Conservation (phyloP, 306 rosid species). For the Mucuna pruriens region DNA sequence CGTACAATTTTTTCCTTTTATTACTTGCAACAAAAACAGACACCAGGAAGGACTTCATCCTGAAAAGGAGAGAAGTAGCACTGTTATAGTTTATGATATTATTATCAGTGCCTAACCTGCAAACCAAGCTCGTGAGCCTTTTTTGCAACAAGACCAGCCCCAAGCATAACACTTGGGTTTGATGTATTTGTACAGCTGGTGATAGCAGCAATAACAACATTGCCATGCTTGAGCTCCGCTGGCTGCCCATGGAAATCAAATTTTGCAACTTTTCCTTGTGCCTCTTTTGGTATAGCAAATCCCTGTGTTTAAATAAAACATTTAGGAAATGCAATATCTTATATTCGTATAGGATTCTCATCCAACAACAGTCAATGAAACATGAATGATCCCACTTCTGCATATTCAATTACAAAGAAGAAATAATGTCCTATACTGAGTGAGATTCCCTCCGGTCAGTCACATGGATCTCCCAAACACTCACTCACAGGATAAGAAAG, state of each 20-base stretch:
- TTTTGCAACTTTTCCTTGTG: conserved; percentile 75
- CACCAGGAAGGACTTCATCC: neutral
- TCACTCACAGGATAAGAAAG: neutral
- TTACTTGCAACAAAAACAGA: neutral
- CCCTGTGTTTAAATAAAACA: conserved; percentile 57
- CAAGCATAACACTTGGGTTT: conserved; percentile 98
- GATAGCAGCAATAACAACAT: conserved; percentile 95
- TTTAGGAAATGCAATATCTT: conserved; percentile 4
- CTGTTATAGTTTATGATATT: neutral
- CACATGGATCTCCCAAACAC: neutral
- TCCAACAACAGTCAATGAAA: conserved; percentile 16
- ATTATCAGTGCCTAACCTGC: conserved; percentile 55
- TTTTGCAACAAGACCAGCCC: conserved; percentile 95
- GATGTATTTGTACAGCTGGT: conserved; percentile 97
- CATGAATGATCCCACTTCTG: conserved; percentile 28
- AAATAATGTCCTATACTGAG: neutral
- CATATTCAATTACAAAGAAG: conserved; percentile 2
- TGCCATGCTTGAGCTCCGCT: conserved; percentile 88
- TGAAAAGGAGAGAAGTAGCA: neutral
- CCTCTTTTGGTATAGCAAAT: conserved; percentile 87
- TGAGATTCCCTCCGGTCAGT: conserved; percentile 4
- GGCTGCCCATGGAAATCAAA: conserved; percentile 91
- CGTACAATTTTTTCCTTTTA: neutral
- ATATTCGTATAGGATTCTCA: conserved; percentile 25
- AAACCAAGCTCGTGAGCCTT: conserved; percentile 90